Evolutionary conservation across 768 basidiomycete genomes (phyloP), one percentile per base, ranked within the genome.

Genomic region (Tylopilus plumbeoviolaceoides): DNA sequence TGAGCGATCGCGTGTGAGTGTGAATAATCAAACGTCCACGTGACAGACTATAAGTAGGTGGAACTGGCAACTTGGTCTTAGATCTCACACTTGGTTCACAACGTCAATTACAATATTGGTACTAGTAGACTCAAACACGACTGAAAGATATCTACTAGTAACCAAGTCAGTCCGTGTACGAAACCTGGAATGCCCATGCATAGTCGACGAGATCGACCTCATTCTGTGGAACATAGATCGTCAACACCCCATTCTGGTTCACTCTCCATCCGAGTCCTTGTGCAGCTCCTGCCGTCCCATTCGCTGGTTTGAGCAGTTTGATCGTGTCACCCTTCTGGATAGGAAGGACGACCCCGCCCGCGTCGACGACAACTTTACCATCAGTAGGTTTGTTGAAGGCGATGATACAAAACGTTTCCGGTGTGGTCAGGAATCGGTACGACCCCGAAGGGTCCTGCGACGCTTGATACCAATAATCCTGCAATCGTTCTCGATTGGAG

Each of bases 391-490:
- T 61, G 33, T 65, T 54, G 46, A 82, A 75, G 1, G 75, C 68
- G 39, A 80, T 62, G 55, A 82, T 69, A 56, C 78, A 83, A 56
- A 83, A 81, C 1, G 77, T 72, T 20, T 59, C 72, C 5, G 75
- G 69, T 0, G 78, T 82, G 3, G 74, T 78, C n/a, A 75, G 70
- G 65, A 83, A 83, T 8, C 78, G 73, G 45, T 62, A 72, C 48
- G 50, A 65, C 55, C 62, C 63, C 20, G 54, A 44, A 8, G 59
- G 61, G 2, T 72, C 75, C 58, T 78, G 71, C 20, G 74, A 73
- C 7, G 68, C 67, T 57, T 72, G 72, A 60, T 78, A 79, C 74
- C 77, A 81, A 57, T 76, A 79, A n/a, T 70, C 68, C 78, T 80
- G 46, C 31, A 12, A 39, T n/a, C 17, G 15, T 21, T 12, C 2